Evolutionary conservation across 306 rosid species (phyloP).

Genomic region (Benincasa hispida): DNA sequence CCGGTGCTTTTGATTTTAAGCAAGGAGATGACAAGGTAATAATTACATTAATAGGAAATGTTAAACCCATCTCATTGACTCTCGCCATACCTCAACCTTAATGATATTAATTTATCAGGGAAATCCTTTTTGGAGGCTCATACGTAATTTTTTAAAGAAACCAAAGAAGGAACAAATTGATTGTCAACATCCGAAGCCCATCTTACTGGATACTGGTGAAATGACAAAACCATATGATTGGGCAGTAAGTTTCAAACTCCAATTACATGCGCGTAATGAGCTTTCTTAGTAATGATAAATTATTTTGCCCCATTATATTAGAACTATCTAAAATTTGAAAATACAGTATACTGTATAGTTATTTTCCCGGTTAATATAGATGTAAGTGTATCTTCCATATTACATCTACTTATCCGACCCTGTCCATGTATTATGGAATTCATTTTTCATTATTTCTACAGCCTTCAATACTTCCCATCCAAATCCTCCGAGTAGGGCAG

Average conservation of each 20-base stretch:
- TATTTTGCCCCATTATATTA: background rate
- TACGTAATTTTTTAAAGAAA: conserved; percentile 51
- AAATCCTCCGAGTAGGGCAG: conserved; percentile 74
- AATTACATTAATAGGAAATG: background rate
- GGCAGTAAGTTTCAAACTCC: conserved; percentile 91
- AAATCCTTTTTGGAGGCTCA: conserved; percentile 71
- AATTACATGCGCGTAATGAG: background rate
- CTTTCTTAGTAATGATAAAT: background rate
- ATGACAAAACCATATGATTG: conserved; percentile 83
- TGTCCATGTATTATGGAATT: conserved; percentile 1
- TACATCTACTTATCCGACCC: background rate
- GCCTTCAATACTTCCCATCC: conserved; percentile 96
- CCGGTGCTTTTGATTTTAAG: conserved; percentile 84
- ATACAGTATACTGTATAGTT: background rate
- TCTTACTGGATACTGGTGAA: conserved; percentile 90
- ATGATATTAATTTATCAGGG: conserved; percentile 42
- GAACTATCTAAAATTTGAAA: background rate
- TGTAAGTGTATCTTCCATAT: background rate
- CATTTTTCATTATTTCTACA: conserved; percentile 22
- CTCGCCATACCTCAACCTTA: background rate
- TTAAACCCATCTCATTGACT: background rate
- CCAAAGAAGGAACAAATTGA: conserved; percentile 58
- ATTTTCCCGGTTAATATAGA: background rate
- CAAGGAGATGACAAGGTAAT: conserved; percentile 87
- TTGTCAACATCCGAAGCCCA: conserved; percentile 83